Conservation (phyloP, 768 basidiomycete genomes). For the Boletus patriciae region DNA sequence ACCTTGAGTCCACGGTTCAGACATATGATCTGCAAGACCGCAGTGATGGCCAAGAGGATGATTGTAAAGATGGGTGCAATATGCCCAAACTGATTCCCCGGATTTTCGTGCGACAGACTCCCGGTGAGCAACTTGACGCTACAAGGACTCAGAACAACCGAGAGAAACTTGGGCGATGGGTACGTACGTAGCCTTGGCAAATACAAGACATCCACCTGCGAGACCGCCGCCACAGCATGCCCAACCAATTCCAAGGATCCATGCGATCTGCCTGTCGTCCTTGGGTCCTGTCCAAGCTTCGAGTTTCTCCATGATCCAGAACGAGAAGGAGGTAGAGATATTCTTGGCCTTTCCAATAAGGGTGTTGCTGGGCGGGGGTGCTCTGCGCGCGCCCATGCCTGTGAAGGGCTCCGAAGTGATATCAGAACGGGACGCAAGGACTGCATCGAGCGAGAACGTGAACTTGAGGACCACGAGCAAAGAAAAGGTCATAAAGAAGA, state of each 20-base stretch:
- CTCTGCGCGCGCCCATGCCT: conserved; percentile 36
- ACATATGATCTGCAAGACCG: conserved; percentile 88
- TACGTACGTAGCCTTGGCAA: conserved; percentile 52
- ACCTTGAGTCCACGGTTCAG: conserved; percentile 87
- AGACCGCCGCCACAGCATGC: conserved; percentile 89
- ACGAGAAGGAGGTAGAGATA: conserved; percentile 48
- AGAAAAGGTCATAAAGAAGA: conserved; percentile 73
- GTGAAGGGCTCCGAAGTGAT: conserved; percentile 58
- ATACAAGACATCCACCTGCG: conserved; percentile 86
- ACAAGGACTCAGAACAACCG: conserved; percentile 9
- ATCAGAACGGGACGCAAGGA: conserved; percentile 70
- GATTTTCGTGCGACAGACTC: conserved; percentile 73
- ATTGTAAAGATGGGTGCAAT: conserved; percentile 77
- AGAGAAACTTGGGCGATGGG: background rate
- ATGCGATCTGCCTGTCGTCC: conserved; percentile 83
- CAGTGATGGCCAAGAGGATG: conserved; percentile 60
- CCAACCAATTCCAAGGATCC: conserved; percentile 94
- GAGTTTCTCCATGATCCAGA: conserved; percentile 57
- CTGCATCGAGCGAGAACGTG: conserved; percentile 68
- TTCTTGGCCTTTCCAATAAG: conserved; percentile 36
- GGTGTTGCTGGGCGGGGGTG: conserved; percentile 20
- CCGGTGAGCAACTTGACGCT: conserved; percentile 83
- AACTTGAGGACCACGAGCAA: conserved; percentile 67
- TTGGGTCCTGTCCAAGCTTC: conserved; percentile 76
- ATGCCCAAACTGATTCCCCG: conserved; percentile 86